Conservation (phyloP, 805 yeast species). For the Myxozyma sirexii region DNA sequence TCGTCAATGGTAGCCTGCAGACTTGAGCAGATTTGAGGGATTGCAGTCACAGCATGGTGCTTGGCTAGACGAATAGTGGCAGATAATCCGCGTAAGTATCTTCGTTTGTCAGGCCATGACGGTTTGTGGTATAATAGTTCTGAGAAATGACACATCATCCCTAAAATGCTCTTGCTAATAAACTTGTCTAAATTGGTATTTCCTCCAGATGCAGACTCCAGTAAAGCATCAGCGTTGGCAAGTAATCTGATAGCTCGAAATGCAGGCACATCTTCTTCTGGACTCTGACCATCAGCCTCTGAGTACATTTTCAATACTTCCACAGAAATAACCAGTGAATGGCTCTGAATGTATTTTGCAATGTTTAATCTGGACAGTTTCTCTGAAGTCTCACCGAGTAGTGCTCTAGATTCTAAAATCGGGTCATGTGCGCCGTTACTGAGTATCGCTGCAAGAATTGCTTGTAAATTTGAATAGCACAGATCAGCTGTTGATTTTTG, state of each 20-base stretch:
- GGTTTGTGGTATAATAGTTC: constrained; percentile 73
- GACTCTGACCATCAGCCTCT: constrained; percentile 35
- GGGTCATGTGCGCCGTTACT: constrained; percentile 55
- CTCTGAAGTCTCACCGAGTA: constrained; percentile 57
- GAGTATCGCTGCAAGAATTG: constrained; percentile 61
- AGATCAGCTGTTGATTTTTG: constrained; percentile 52
- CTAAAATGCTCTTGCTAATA: constrained; percentile 64
- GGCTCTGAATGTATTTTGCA: constrained; percentile 24
- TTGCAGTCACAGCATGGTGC: constrained; percentile 61
- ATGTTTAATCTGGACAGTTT: constrained; percentile 45
- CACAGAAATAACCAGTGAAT: constrained; percentile 38
- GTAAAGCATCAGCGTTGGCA: constrained; percentile 13
- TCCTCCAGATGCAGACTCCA: background rate
- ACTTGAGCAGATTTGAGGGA: constrained; percentile 86
- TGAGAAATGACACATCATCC: constrained; percentile 76
- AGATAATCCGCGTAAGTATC: constrained; percentile 73
- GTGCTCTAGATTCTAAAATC: constrained; percentile 53
- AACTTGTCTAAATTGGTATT: constrained; percentile 44
- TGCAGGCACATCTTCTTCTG: constrained; percentile 11
- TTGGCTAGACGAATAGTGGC: constrained; percentile 60
- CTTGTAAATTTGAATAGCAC: constrained; percentile 52
- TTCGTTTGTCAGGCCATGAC: constrained; percentile 70
- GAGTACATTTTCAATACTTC: constrained; percentile 50
- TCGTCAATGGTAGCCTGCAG: constrained; percentile 76
- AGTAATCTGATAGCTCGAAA: constrained; percentile 22